Evolutionary conservation across 768 basidiomycete genomes (phyloP), one percentile per base, ranked within the genome.

Genomic region (Agrocybe pediades): DNA sequence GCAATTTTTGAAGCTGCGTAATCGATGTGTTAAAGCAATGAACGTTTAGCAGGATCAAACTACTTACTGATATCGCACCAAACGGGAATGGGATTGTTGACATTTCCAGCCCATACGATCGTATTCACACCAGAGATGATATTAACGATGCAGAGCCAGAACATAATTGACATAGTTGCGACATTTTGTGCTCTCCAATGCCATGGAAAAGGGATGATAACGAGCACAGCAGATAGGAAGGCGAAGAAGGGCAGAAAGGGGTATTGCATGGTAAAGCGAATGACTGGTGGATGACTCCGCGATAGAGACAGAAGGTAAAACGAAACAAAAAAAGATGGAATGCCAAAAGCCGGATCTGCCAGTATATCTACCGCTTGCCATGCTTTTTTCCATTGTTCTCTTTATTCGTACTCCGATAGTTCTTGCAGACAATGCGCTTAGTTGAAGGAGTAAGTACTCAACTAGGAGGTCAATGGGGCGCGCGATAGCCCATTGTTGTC

Each of bases 61-160:
- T n/a, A 51, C 80, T 54, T 48, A 84, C 83, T 71, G 42, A 85
- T 79, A 62, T 82, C 80, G 51, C 81, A 82, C 78, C 78, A 83
- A 7, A 78, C 67, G 1, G 74, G 71, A 0, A 69, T 68, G 17
- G 55, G 58, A 51, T 80, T 69, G 1, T 73, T 58, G 9, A 72
- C 70, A 51, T 74, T 82, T 24, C 74, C 71, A 40, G 66, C 69
- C 87, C 88, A 90, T 8, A 87, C 59, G n/a, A 85, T 58, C 9
- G 78, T 67, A 64, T 88, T 81, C 49, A 87, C 65, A 36, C 69
- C 78, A 24, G 72, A 61, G 23, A 78, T 77, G 33, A 87, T 68
- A 54, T 80, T 79, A 5, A 67, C 62, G 2, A 72, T 49, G 3
- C 75, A 75, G 1, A 75, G 71, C 87, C 86, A 88, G 6, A 69